These are phyloP conservation scores for Xerocomellus chrysenteron DNA, from an alignment of 768 basidiomycete species.

Conservation along the genomic window DNA sequence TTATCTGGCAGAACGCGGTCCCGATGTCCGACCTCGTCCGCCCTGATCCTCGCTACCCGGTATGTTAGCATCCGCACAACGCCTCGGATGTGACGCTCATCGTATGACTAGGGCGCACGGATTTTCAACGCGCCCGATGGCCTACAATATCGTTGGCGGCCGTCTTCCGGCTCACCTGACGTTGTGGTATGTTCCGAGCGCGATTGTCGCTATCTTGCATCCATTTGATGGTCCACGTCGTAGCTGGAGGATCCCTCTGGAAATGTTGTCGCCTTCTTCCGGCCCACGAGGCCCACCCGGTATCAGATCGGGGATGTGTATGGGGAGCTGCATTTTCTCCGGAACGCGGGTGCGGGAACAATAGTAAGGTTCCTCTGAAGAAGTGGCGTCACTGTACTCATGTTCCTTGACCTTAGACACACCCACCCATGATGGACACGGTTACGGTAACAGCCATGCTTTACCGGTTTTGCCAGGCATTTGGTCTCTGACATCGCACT, in stretches of 20 bases:
- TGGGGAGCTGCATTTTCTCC: slow-evolving; percentile 82
- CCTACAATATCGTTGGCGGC: slow-evolving; percentile 76
- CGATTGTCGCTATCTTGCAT: background rate
- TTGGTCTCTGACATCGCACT: slow-evolving; percentile 40
- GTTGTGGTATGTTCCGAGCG: slow-evolving; percentile 49
- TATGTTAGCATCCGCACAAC: slow-evolving; percentile 36
- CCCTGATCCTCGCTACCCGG: slow-evolving; percentile 59
- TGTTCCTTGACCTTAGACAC: slow-evolving; percentile 51
- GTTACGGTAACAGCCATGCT: slow-evolving; percentile 85
- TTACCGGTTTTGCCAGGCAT: slow-evolving; percentile 69
- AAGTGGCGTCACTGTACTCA: slow-evolving; percentile 24
- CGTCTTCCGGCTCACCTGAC: slow-evolving; percentile 56
- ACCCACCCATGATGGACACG: slow-evolving; percentile 88
- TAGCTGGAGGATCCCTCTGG: slow-evolving; percentile 74
- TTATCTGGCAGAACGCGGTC: slow-evolving; percentile 56
- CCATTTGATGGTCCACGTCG: slow-evolving; percentile 9
- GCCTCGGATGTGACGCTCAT: slow-evolving; percentile 14
- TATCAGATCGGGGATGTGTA: slow-evolving; percentile 87
- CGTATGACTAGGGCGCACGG: slow-evolving; percentile 50
- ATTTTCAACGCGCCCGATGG: slow-evolving; percentile 84
- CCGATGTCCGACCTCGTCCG: slow-evolving; percentile 84
- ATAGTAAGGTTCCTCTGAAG: slow-evolving; percentile 51
- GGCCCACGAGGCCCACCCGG: slow-evolving; percentile 71
- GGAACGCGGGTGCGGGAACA: slow-evolving; percentile 75
- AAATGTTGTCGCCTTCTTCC: slow-evolving; percentile 76